phyloP scores from a whole-genome alignment of 768 basidiomycete species.

The Suillus ampliporus region DNA sequence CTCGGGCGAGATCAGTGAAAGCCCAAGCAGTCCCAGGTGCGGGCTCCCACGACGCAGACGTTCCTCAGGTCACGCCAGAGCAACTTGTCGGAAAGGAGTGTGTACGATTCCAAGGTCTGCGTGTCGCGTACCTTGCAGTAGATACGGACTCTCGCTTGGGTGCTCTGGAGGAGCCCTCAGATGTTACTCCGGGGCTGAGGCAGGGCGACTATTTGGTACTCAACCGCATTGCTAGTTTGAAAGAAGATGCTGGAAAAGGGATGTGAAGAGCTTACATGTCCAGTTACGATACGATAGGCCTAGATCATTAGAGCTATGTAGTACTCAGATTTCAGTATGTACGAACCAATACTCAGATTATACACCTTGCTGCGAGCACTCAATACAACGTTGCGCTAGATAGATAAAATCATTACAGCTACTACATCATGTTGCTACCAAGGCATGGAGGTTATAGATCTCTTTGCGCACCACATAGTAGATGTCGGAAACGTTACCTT shows the following conservation, averaged over 20 bases:
- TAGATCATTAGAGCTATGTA: neutral
- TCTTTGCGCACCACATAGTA: conserved; percentile 90
- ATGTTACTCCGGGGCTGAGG: conserved; percentile 45
- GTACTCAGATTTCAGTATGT: neutral
- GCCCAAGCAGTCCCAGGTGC: conserved; percentile 52
- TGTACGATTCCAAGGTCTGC: conserved; percentile 94
- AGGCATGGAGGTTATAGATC: conserved; percentile 90
- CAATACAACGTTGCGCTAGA: neutral
- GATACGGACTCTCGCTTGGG: conserved; percentile 84
- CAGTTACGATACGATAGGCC: neutral
- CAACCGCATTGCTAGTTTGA: conserved; percentile 92
- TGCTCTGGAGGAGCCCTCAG: conserved; percentile 61
- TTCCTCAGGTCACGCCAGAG: conserved; percentile 71
- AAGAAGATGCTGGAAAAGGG: conserved; percentile 89
- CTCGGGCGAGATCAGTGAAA: conserved; percentile 64
- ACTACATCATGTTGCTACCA: conserved; percentile 66
- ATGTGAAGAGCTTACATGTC: conserved; percentile 16
- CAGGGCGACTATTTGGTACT: conserved; percentile 84
- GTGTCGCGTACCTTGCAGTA: conserved; percentile 93
- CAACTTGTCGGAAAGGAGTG: conserved; percentile 91
- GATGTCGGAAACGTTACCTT: conserved; percentile 86
- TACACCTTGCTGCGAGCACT: neutral
- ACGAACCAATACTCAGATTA: neutral
- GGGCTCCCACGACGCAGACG: conserved; percentile 49
- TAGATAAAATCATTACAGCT: neutral